phyloP scores from a whole-genome alignment of 495 filamentous ascomycete genomes.

The Penicillium coffeae region DNA sequence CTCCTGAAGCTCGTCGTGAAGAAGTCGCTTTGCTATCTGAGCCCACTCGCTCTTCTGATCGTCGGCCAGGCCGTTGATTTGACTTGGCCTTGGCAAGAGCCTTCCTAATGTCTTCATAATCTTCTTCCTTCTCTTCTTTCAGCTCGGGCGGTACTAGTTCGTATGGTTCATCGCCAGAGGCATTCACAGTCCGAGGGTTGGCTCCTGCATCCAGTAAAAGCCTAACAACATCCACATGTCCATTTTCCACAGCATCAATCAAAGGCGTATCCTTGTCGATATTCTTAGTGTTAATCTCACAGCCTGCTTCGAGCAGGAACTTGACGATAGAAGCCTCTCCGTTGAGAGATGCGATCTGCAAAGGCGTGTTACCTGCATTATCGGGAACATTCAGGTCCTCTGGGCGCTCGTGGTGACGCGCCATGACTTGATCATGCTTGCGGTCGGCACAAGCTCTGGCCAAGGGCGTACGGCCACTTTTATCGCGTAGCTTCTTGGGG shows the following conservation, averaged over 20 bases:
- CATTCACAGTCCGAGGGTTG: slow-evolving; percentile 83
- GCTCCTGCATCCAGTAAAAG: slow-evolving; percentile 79
- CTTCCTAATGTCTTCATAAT: slow-evolving; percentile 53
- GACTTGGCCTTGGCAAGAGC: slow-evolving; percentile 46
- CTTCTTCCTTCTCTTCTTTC: slow-evolving; percentile 66
- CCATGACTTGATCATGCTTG: slow-evolving; percentile 66
- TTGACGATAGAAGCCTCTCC: slow-evolving; percentile 74
- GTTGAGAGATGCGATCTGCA: slow-evolving; percentile 85
- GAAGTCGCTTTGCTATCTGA: slow-evolving; percentile 54
- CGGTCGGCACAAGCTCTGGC: slow-evolving; percentile 79
- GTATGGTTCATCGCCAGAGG: slow-evolving; percentile 79
- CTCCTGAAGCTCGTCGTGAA: slow-evolving; percentile 62
- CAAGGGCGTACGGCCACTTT: slow-evolving; percentile 77
- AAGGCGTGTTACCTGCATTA: slow-evolving; percentile 87
- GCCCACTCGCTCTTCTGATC: slow-evolving; percentile 58
- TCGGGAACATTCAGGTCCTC: slow-evolving; percentile 86
- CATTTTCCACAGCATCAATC: slow-evolving; percentile 93
- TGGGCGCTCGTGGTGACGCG: slow-evolving; percentile 67
- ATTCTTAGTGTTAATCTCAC: slow-evolving; percentile 76
- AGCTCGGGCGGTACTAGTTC: slow-evolving; percentile 70
- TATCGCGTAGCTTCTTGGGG: slow-evolving; percentile 79
- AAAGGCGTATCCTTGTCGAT: slow-evolving; percentile 87
- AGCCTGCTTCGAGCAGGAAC: slow-evolving; percentile 71
- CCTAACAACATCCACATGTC: slow-evolving; percentile 85
- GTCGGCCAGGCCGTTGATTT: slow-evolving; percentile 46